Base-by-base conservation (phyloP, 768 basidiomycete genomes). In the Rhizopogon roseolus region DNA sequence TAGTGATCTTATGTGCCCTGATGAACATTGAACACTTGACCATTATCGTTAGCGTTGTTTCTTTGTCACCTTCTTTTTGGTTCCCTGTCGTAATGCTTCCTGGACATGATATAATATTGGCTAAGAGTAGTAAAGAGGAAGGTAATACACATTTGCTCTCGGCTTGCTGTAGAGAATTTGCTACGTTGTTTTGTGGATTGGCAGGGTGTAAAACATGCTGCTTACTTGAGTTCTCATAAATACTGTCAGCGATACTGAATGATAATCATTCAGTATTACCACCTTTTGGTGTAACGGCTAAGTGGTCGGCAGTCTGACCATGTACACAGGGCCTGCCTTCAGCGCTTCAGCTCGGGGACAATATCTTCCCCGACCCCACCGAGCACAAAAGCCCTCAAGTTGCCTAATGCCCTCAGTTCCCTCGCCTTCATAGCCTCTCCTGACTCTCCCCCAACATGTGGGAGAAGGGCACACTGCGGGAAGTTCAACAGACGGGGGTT, bases 361-460 rank as follows among this genome's bases (percentile, higher is more conserved):
- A 88, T 61, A 61, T 89, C 87, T 53, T 71, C 73, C 14, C 86
- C 86, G 59, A 62, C 74, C 2, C 87, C 86, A 9, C 67, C 72
- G 16, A 72, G 74, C 44, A 90, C 62, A 65, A 76, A 89, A 57
- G 88, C 85, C 54, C 70, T 75, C 52, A 92, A 64, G 63, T 92
- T 91, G 16, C 76, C 78, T 59, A 91, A 71, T 9, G 88, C 85
- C 13, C 86, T 78, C 29, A 88, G 74, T 71, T 90, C 89, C 87
- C 89, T 90, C 66, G 79, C 80, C 56, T 76, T 76, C 67, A 87
- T 84, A 9, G 85, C 77, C 62, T 92, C 90, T 56, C 80, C 78
- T 48, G 81, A 90, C 69, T 88, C 83, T 0, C 88, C 90, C 10
- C 93, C 93, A 83, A 93, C 84, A 67, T 94, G 93, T 8, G 93